Percentiles rank a stretch among this genome's conserved stretches.
phyloP scores from a whole-genome alignment of 371 early-diverging fungal genomes.

The Rhizopus stolonifer region DNA sequence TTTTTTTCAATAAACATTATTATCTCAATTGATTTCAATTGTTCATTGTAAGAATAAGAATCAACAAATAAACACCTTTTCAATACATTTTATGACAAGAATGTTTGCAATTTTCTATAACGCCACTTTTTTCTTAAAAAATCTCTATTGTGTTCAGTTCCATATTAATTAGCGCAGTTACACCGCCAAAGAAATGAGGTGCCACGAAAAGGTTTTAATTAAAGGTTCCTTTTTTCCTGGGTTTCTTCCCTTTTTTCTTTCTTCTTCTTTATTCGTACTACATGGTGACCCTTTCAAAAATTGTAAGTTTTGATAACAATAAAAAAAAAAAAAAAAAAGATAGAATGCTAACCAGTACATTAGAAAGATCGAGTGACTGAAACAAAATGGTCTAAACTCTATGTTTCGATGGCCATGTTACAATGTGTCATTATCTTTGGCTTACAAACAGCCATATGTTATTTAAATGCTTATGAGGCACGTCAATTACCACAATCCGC shows the following conservation, averaged over 20 bases:
- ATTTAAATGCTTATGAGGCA: slow-evolving; percentile 20
- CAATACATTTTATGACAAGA: too few relatives aligned
- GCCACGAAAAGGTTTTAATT: background rate
- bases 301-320: background rate
- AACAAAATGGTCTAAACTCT: slow-evolving; percentile 32
- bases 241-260: background rate
- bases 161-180: too few relatives aligned
- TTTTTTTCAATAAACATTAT: too few relatives aligned
- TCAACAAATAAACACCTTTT: too few relatives aligned
- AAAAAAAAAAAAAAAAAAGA: background rate
- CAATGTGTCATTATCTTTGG: slow-evolving; percentile 25
- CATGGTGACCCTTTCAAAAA: background rate
- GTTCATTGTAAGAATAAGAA: too few relatives aligned
- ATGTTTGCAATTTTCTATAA: too few relatives aligned
- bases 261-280: background rate
- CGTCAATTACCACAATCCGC: slow-evolving; percentile 13
- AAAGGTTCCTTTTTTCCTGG: background rate
- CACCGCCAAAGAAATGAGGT: background rate
- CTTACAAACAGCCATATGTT: slow-evolving; percentile 24
- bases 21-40: too few relatives aligned
- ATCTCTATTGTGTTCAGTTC: too few relatives aligned
- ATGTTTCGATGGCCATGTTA: slow-evolving; percentile 20
- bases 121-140: too few relatives aligned
- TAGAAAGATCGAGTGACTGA: slow-evolving; percentile 20
- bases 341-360: background rate